phyloP scores from a whole-genome alignment of 192 early-diverging fungal species.

The Bifiguratus adelaidae region DNA sequence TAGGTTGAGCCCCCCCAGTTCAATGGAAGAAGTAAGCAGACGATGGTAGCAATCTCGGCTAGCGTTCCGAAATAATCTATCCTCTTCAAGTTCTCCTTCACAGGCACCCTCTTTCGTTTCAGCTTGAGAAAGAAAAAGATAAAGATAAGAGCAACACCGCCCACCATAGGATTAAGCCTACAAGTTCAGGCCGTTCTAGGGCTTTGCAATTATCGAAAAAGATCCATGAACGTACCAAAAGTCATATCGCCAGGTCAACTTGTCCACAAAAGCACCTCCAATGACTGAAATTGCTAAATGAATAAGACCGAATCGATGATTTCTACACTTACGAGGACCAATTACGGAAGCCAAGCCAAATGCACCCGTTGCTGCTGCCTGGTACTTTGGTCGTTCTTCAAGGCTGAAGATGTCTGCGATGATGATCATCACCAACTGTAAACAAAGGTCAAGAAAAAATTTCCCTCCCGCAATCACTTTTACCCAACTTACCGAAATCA shows the following conservation, averaged over 20 bases:
- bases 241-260: conserved; percentile 60
- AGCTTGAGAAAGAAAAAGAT: conserved; percentile 38
- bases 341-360: conserved; percentile 50
- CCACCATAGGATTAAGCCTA: conserved; percentile 12
- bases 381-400: conserved; percentile 52
- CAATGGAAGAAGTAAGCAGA: conserved; percentile 44
- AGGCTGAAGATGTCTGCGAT: conserved; percentile 61
- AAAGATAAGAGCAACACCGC: conserved; percentile 1
- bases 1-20: conserved; percentile 52
- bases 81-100: conserved; percentile 38
- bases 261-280: conserved; percentile 59
- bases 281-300: conserved; percentile 2
- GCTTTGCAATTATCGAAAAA: conserved; percentile 23
- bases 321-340: conserved; percentile 34
- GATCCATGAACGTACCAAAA: conserved; percentile 49
- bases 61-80: conserved; percentile 51
- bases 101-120: conserved; percentile 23
- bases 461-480: not conserved
- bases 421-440: conserved; percentile 48
- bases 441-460: not conserved
- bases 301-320: not conserved
- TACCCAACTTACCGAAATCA: conserved; percentile 31
- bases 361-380: conserved; percentile 45
- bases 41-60: conserved; percentile 32
- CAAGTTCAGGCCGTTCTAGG: not conserved